Evolutionary conservation across 805 yeast genomes (phyloP), one percentile per base, ranked within the genome.

Genomic region (Saccharomycopsis amapae): DNA sequence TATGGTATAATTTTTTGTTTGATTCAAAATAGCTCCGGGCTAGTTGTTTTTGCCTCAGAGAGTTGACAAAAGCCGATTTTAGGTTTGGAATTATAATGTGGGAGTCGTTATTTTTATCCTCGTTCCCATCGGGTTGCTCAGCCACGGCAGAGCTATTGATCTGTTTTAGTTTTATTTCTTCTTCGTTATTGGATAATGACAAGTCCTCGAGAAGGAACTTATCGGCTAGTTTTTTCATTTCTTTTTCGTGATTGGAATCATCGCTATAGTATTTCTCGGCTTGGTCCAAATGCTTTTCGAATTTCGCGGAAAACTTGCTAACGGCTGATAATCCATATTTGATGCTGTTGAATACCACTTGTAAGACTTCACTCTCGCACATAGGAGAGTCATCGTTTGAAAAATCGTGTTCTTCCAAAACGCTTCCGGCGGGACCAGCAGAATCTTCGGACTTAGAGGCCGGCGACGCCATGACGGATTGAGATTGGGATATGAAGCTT

Each of bases 191-290:
- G 10, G 30, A 9, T 26, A 12, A 26, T 9, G 10, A 13, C 17
- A n/a, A 10, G 17, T 7, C 6, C 15, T 31, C 17, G 5, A 31
- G 15, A 6, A 7, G 35, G 15, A n/a, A 31, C 10, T 10, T 7
- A 13, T 10, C 15, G n/a, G 19, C 42, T 26, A 30, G 13, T 7
- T 42, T 22, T 17, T 19, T 34, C 4, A 18, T 19, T n/a, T 37
- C 35, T 42, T 28, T 23, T 7, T 6, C 23, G 3, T n/a, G 36
- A 63, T 57, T 26, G 55, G 44, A 6, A 47, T 45, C n/a, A 44
- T 25, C 5, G 28, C 23, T 13, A 28, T 56, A 53, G 12, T 56
- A 49, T 5, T 44, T 30, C 6, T 44, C 48, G 18, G 43, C 51
- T 2, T 41, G 40, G 1, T 48, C 28, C 13, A 58, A 30, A 49